Percentiles rank a stretch among this genome's conserved stretches.
Conservation (phyloP, 2,329 filamentous ascomycete genomes). For the Cephalotrichum gorgonifer region DNA sequence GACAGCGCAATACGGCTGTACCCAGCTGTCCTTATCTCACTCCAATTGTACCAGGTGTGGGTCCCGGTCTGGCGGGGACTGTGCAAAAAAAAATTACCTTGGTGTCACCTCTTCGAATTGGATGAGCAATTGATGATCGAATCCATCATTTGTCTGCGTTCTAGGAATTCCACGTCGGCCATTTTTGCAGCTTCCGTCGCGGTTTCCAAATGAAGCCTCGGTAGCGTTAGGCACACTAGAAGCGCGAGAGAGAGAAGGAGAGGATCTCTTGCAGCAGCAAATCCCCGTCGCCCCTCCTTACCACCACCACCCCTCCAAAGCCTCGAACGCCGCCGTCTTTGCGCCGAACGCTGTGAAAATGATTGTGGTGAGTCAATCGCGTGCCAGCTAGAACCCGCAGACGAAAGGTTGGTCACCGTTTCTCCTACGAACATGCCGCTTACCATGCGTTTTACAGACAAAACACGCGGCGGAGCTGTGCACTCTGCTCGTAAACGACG, state of each 20-base stretch:
- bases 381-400: too few species aligned
- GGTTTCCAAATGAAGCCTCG: constrained; percentile 45
- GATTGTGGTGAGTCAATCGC: constrained; percentile 20
- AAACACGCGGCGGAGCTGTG: constrained; percentile 80
- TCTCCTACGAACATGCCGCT: not conserved
- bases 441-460: constrained; percentile 30
- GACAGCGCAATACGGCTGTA: too few species aligned
- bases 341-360: constrained; percentile 12
- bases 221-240: constrained; percentile 48
- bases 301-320: constrained; percentile 9
- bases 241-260: constrained; percentile 72
- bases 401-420: too few species aligned
- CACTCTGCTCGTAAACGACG: constrained; percentile 76
- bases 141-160: not conserved
- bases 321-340: not conserved
- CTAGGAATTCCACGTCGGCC: not conserved
- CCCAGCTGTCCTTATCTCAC: too few species aligned
- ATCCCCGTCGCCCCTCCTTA: constrained; percentile 11
- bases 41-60: too few species aligned
- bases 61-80: not conserved
- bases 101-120: not conserved
- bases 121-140: constrained; percentile 23
- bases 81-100: not conserved
- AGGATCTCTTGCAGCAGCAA: constrained; percentile 65
- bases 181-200: not conserved